Percentiles rank a stretch among this genome's conserved stretches.
phyloP scores from a whole-genome alignment of 768 basidiomycete species.

The Amanita pseudoporphyria region DNA sequence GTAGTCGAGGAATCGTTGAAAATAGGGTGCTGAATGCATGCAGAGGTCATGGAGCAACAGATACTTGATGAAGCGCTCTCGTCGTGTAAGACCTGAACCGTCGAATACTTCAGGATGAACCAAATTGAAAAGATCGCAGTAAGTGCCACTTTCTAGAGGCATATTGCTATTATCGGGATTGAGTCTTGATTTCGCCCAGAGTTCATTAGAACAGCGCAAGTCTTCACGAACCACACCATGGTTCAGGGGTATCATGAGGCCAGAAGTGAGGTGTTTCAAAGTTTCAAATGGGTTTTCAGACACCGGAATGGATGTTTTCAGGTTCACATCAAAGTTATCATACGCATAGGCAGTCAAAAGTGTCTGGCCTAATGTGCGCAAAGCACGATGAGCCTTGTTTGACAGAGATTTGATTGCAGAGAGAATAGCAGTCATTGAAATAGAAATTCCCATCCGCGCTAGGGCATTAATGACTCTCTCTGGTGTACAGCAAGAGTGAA shows the following conservation, averaged over 20 bases:
- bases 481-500: conserved; percentile 10
- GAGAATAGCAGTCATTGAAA: conserved; percentile 13
- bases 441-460: conserved; percentile 19
- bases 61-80: conserved; percentile 7
- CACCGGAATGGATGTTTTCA: conserved; percentile 13
- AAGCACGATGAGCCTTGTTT: neutral
- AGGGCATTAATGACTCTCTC: conserved; percentile 18
- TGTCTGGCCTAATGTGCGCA: conserved; percentile 10
- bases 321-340: too few species aligned
- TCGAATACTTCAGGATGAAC: neutral
- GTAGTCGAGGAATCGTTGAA: conserved; percentile 3
- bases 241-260: conserved; percentile 14
- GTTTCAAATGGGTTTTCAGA: conserved; percentile 10
- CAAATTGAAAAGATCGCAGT: neutral
- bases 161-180: conserved; percentile 8
- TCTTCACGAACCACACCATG: conserved; percentile 13
- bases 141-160: neutral
- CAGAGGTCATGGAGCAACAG: conserved; percentile 11
- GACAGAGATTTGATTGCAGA: conserved; percentile 11
- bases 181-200: conserved; percentile 13
- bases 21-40: conserved; percentile 9
- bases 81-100: neutral
- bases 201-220: conserved; percentile 13
- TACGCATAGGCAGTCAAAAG: conserved; percentile 11
- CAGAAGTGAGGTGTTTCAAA: conserved; percentile 18